A percentile compares a stretch with the other conserved stretches of the same genome.
Evolutionary conservation across 2,329 filamentous ascomycete species (phyloP).

Genomic region (Scedosporium dehoogii): DNA sequence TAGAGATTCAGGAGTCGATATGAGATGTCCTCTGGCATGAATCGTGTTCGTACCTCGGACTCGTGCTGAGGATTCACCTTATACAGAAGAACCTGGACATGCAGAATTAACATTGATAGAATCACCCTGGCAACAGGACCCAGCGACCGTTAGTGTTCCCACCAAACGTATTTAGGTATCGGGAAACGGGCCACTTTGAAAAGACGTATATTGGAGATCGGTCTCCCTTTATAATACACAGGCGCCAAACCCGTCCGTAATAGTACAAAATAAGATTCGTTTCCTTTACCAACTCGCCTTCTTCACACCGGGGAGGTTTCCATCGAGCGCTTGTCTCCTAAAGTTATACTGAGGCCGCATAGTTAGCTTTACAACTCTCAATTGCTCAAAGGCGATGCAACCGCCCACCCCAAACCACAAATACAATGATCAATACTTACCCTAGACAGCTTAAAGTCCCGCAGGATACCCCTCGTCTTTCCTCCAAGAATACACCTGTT

Average conservation of each 20-base stretch:
- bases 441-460: conserved; percentile 84
- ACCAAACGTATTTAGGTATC: no score
- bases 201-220: not conserved
- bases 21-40: no score
- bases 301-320: conserved; percentile 81
- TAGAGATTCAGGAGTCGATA: not conserved
- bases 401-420: not conserved
- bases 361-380: no score
- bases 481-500: conserved; percentile 90
- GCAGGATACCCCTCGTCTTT: conserved; percentile 80
- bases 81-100: no score
- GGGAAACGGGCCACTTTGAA: not conserved
- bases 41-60: no score
- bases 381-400: no score
- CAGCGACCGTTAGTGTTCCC: no score
- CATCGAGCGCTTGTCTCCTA: conserved; percentile 75
- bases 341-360: conserved; percentile 98
- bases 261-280: not conserved
- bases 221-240: not conserved
- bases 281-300: conserved; percentile 82
- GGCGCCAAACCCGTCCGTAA: not conserved
- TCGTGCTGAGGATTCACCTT: no score
- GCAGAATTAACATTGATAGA: no score
- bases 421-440: conserved; percentile 40
- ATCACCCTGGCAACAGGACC: no score